A percentile compares a stretch with the other conserved stretches of the same genome.
phyloP scores from a whole-genome alignment of 148 eudicot genomes.

The Beta vulgaris region DNA sequence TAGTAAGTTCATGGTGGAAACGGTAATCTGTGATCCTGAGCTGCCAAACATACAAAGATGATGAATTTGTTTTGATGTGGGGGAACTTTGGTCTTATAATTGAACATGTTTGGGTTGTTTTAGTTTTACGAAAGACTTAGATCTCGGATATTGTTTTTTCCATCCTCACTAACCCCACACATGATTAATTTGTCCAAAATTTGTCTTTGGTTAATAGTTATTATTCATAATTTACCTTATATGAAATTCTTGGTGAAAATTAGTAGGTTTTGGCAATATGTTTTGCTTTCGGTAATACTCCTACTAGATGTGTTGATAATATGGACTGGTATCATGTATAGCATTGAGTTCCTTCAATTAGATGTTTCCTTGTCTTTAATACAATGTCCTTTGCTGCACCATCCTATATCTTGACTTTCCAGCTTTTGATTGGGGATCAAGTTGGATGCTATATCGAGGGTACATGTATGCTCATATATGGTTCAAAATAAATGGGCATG shows the following conservation, averaged over 20 bases:
- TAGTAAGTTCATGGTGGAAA: background rate
- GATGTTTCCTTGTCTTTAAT: background rate
- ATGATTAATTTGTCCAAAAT: background rate
- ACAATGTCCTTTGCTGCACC: background rate
- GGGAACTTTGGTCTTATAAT: too few relatives aligned
- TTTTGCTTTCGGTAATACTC: too few relatives aligned
- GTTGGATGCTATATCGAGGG: background rate
- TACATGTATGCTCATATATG: background rate
- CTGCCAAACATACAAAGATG: background rate
- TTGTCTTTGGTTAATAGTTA: background rate
- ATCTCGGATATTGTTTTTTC: background rate
- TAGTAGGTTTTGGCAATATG: too few relatives aligned
- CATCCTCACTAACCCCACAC: background rate
- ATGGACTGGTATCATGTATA: background rate
- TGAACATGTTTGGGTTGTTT: background rate
- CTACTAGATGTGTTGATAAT: background rate
- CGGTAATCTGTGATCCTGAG: background rate
- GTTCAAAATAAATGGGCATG: background rate
- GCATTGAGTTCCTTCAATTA: background rate
- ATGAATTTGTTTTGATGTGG: background rate
- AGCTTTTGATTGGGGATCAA: background rate
- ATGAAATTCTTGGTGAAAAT: background rate
- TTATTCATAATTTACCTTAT: background rate
- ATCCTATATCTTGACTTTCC: background rate
- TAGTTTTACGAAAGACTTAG: background rate